Base-by-base conservation (phyloP, 768 basidiomycete genomes). In the Amanita subjunquillea region DNA sequence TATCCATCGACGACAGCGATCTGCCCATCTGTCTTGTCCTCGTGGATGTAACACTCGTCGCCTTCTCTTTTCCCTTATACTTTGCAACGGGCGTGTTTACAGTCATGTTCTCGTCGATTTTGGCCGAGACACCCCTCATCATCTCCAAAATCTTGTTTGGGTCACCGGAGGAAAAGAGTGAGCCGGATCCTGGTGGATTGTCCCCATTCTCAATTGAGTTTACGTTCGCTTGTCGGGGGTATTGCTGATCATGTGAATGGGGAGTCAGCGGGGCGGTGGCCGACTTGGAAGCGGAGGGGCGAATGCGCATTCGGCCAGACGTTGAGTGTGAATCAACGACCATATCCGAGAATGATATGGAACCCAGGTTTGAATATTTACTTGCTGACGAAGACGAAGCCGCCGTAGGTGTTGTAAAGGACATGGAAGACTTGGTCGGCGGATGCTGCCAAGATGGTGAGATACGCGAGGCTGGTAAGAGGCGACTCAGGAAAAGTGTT, bases 381-480 rank as follows among this genome's bases (percentile, higher is more conserved):
- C 13, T 23, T 50, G 27, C 25, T 8, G 40, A 27, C 25, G 34
- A 34, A 34, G 48, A 39, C 38, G 39, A 29, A 1, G 7, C n/a
- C 23, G 41, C 22, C n/a, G 29, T 13, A 4, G 47, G 32, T 2
- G 49, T 25, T 5, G 5, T 40, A 38, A 15, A 3, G 29, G 41
- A 2, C 6, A 3, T 30, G 40, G 48, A 2, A 1, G 29, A 51
- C 25, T 30, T 42, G 29, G 34, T 15, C 12, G 40, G 22, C 10
- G 49, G 9, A 36, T 41, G 50, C 50, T 51, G 50, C 50, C 50
- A 44, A 44, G 50, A 36, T 15, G 50, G 50, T 51, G 50, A 51
- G 41, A 44, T 20, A 36, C 36, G 42, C 8, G 50, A 32, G n/a
- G 40, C 50, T 51, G 41, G 39, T 4, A 42, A 34, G 23, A 51